These are phyloP conservation scores for Capronia epimyces DNA, from an alignment of 2,329 filamentous ascomycete species.

Conservation along the genomic window DNA sequence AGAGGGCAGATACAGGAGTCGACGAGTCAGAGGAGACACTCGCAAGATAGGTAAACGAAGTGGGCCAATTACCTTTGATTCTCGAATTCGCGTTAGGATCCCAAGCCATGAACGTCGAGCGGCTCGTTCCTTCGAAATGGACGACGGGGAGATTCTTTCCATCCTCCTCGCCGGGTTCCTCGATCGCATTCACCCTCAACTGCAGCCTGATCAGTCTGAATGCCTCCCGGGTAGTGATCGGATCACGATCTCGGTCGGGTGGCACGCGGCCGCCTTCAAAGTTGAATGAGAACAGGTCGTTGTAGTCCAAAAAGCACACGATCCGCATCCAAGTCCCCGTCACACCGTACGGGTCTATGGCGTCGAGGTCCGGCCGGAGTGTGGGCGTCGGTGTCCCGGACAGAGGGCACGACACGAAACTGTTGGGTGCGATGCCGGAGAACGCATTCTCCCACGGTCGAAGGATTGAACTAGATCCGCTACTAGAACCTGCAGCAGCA, in stretches of 20 bases:
- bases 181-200: slow-evolving; percentile 57
- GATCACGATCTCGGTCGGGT: slow-evolving; percentile 44
- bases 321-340: slow-evolving; percentile 67
- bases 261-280: slow-evolving; percentile 49
- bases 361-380: slow-evolving; percentile 38
- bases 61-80: slow-evolving; percentile 51
- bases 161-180: slow-evolving; percentile 54
- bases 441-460: slow-evolving; percentile 27
- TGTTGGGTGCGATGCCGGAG: slow-evolving; percentile 27
- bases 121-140: slow-evolving; percentile 59
- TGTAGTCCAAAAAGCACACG: slow-evolving; percentile 56
- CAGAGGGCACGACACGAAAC: slow-evolving; percentile 21
- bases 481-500: not conserved
- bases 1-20: too few species aligned
- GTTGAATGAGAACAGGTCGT: slow-evolving; percentile 67
- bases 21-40: too few species aligned
- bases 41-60: not conserved
- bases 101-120: slow-evolving; percentile 58
- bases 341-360: slow-evolving; percentile 64
- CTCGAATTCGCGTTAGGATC: slow-evolving; percentile 65
- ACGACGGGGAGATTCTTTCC: slow-evolving; percentile 53
- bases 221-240: slow-evolving; percentile 60
- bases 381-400: slow-evolving; percentile 31
- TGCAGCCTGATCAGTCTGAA: slow-evolving; percentile 66
- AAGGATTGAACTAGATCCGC: slow-evolving; percentile 8